These are phyloP conservation scores for Zizania latifolia DNA, from an alignment of 176 grass and related monocot genomes.

Conservation along the genomic window DNA sequence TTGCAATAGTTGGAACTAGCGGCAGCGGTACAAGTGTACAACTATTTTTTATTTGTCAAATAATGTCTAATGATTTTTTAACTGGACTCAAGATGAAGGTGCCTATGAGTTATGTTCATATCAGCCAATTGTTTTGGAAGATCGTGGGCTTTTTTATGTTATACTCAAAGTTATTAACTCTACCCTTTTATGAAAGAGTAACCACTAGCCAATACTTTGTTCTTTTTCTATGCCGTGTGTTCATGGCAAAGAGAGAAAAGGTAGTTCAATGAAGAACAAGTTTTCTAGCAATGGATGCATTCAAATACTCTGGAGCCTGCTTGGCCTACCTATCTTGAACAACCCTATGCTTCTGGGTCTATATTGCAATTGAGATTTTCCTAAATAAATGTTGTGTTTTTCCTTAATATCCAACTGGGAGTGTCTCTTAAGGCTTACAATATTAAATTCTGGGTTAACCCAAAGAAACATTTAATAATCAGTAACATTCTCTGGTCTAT, in stretches of 20 bases:
- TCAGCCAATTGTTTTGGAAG: background rate
- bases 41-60: background rate
- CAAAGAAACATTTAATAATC: background rate
- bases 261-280: constrained; percentile 1
- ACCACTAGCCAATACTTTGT: constrained; percentile 2
- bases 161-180: background rate
- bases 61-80: background rate
- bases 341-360: background rate
- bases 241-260: background rate
- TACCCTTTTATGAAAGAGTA: background rate
- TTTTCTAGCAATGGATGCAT: constrained; percentile 18
- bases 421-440: background rate
- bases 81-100: background rate
- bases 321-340: background rate
- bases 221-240: background rate
- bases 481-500: background rate
- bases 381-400: background rate
- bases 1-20: constrained; percentile 96
- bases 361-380: background rate
- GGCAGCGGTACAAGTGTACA: constrained; percentile 96
- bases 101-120: background rate
- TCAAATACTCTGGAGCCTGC: background rate
- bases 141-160: background rate
- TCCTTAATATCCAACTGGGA: background rate
- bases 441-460: background rate